Evolutionary conservation across 768 basidiomycete genomes (phyloP), one percentile per base, ranked within the genome.

Genomic region (Boletus rex-veris): DNA sequence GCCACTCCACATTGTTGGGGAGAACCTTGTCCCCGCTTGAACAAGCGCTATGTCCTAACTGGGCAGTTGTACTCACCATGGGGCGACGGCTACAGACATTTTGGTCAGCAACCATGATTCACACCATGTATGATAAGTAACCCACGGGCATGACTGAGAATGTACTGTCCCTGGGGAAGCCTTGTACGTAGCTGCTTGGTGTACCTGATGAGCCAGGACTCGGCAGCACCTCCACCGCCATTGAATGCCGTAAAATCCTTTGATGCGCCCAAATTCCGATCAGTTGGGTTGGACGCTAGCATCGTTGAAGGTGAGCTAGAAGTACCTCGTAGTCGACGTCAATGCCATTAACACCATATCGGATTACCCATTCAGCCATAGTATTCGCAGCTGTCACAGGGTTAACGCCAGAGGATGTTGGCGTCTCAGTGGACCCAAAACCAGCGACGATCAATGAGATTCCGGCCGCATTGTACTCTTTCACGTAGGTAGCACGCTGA

Each of bases 381-480:
- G 67, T 70, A 54, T 74, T 71, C 1, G 80, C 80, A 7, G 68
- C 67, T 28, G 43, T 48, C 31, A 71, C 68, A 2, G 80, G 71
- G 52, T 80, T 70, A 5, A 61, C 59, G 26, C 74, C 75, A 4
- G 65, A 63, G 2, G 74, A 68, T 4, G 78, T 81, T 3, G 80
- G 80, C 1, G 69, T 66, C 50, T 70, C 61, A 4, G 66, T 68
- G 11, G 78, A 73, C 7, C 80, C 80, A 57, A 84, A 84, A 4
- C 71, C 74, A 42, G 80, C 80, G 5, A 84, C 83, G 48, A 85
- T 75, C 43, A 85, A 61, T 19, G 77, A 78, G 63, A 84, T 82
- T 18, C 83, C 83, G 7, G 82, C 81, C 0, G 76, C 73, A 21
- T 71, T 72, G 60, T 84, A 84, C 52, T 78, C 73, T 1, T 75